Evolutionary conservation across 257 asterid genomes (phyloP).

Genomic region (Petunia secreta): DNA sequence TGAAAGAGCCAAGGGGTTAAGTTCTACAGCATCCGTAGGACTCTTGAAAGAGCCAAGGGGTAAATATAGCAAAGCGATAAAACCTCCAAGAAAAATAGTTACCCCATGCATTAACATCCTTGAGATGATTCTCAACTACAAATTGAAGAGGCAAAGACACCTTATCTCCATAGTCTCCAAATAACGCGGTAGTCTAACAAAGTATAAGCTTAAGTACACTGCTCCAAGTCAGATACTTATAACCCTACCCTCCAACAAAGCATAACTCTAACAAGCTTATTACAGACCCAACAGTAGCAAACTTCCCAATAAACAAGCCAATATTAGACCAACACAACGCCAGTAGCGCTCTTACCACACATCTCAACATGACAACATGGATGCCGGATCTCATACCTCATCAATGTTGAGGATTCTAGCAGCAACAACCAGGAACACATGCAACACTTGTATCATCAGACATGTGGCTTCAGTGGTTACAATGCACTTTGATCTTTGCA

Average conservation of each 20-base stretch:
- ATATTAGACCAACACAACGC: slow-evolving; percentile 8
- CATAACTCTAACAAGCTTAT: background rate
- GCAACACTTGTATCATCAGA: background rate
- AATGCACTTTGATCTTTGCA: background rate
- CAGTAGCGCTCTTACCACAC: slow-evolving; percentile 21
- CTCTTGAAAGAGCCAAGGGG: background rate
- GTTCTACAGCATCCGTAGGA: background rate
- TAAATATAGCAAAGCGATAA: background rate
- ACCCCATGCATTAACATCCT: background rate
- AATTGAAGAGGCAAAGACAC: background rate
- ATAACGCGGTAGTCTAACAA: background rate
- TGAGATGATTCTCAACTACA: slow-evolving; percentile 16
- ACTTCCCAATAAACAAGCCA: background rate
- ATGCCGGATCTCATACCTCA: slow-evolving; percentile 17
- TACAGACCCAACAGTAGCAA: background rate
- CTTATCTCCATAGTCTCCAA: background rate
- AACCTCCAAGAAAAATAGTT: background rate
- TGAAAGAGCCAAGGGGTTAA: background rate
- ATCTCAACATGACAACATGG: slow-evolving; percentile 14
- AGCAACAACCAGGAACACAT: slow-evolving; percentile 13
- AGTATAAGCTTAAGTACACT: background rate
- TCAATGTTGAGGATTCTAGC: slow-evolving; percentile 23
- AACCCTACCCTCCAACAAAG: background rate
- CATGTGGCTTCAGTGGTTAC: background rate
- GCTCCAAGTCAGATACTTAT: background rate